Evolutionary conservation across 2,329 filamentous ascomycete species (phyloP).

Genomic region (Xylariaceae sp.): DNA sequence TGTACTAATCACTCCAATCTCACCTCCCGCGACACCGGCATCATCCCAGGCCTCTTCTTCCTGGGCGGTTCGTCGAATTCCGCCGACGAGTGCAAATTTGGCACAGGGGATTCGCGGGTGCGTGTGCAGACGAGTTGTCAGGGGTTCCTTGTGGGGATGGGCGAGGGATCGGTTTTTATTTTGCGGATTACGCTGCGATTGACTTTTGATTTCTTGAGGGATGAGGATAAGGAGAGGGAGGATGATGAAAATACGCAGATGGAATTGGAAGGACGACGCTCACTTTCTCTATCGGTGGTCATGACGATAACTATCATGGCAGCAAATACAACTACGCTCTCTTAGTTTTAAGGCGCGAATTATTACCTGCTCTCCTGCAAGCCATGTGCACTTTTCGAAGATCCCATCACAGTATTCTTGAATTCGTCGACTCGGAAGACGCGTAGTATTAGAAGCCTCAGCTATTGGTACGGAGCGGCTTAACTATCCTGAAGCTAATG

Average conservation of each 20-base stretch:
- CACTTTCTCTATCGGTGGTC: slow-evolving; percentile 18
- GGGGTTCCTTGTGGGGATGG: slow-evolving; percentile 16
- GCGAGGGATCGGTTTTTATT: slow-evolving; percentile 12
- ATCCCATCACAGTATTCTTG: neutral
- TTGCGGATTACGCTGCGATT: slow-evolving; percentile 17
- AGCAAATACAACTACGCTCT: slow-evolving; percentile 17
- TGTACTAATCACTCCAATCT: slow-evolving; percentile 40
- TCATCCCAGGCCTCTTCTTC: slow-evolving; percentile 15
- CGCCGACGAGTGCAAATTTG: too few species aligned
- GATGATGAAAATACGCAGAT: neutral
- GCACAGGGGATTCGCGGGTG: neutral
- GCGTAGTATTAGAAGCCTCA: neutral
- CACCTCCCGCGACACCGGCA: neutral
- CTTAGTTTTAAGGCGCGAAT: slow-evolving; percentile 4
- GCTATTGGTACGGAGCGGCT: neutral
- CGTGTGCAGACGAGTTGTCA: slow-evolving; percentile 12
- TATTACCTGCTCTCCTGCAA: slow-evolving; percentile 5
- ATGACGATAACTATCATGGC: slow-evolving; percentile 21
- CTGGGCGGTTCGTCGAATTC: slow-evolving; percentile 7
- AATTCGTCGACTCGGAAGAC: neutral
- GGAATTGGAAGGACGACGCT: slow-evolving; percentile 9
- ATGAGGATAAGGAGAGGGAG: neutral
- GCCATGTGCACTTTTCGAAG: neutral
- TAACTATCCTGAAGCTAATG: neutral
- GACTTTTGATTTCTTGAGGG: slow-evolving; percentile 13